Base-by-base conservation (phyloP, 2,329 filamentous ascomycete genomes). In the Sphaerostilbella broomeana region DNA sequence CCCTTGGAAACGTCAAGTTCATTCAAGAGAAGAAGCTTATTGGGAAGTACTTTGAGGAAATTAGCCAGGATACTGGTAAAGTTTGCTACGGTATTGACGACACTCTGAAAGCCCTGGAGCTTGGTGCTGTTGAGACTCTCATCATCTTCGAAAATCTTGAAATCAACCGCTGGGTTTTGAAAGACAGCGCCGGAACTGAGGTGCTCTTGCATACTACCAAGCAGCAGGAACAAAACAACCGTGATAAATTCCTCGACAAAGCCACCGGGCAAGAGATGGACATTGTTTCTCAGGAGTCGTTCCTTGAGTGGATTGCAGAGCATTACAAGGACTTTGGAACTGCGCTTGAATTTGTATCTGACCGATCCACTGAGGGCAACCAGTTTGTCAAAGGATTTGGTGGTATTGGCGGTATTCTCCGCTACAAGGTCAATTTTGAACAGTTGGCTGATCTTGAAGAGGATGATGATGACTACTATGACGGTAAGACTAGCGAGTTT, bases 1-100 rank as follows among this genome's bases (percentile, higher is more conserved):
- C 92, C 6, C 77, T 98, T 33, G 86, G 89, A 67, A 98, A 97
- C 61, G 92, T 98, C 77, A 98, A 98, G 70, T 98, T 98, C 65
- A 95, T 98, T 63, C 92, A 98, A 68, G 92, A 98, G 77, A 98
- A 98, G 84, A 98, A 95, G 73, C 80, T 98, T 48, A 98, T 98
- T 59, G 90, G 90, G 63, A 88, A 86, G 62, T 98, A 98, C 74
- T 98, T 98, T 57, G 89, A 98, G 63, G 90, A 98, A 68, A 97
- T 98, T 58, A 95, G 87, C 63, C 88, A 95, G 67, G 92, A 98
- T 60, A 95, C 84, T 37, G 92, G 92, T 53, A 92, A 88, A 60
- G 81, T 98, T 52, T 98, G 92, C 73, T 98, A 98, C 64, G 88
- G 92, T 73, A 83, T 98, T 47, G 92, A 97, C 2, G 94, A 98